These are phyloP conservation scores for Microbotryum intermedium DNA, from an alignment of 1,284 basidiomycete genomes.

Conservation along the genomic window DNA sequence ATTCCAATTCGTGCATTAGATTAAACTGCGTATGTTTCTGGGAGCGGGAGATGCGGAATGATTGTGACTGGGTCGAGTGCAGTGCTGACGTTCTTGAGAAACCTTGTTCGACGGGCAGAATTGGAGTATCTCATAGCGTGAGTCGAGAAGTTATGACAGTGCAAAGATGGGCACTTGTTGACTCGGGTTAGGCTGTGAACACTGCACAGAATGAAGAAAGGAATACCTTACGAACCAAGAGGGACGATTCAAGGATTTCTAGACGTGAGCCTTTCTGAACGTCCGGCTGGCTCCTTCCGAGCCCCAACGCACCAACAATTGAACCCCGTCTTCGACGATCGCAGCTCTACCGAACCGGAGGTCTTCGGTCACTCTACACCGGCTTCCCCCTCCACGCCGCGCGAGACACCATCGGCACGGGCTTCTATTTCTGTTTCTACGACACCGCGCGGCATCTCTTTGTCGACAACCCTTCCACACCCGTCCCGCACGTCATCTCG, in stretches of 20 bases:
- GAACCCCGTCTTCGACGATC: neutral
- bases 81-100: neutral
- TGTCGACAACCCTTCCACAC: conserved; percentile 60
- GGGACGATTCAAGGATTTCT: conserved; percentile 31
- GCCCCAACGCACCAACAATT: neutral
- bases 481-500: conserved; percentile 62
- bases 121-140: conserved; percentile 83
- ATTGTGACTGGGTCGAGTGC: neutral
- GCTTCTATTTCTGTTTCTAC: conserved; percentile 78
- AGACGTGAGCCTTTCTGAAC: conserved; percentile 9
- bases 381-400: conserved; percentile 61
- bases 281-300: neutral
- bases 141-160: conserved; percentile 22
- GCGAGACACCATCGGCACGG: conserved; percentile 50
- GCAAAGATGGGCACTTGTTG: neutral
- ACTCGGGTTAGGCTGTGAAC: neutral
- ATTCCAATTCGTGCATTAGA: conserved; percentile 32
- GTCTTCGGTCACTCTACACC: conserved; percentile 67
- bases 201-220: conserved; percentile 25
- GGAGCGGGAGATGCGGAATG: neutral
- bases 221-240: conserved; percentile 30
- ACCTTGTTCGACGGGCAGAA: conserved; percentile 38
- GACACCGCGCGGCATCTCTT: conserved; percentile 70
- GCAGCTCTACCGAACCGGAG: conserved; percentile 43
- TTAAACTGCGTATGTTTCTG: conserved; percentile 20